phyloP scores from a whole-genome alignment of 352 stramenopile species.

The Aphanomyces euteiches region DNA sequence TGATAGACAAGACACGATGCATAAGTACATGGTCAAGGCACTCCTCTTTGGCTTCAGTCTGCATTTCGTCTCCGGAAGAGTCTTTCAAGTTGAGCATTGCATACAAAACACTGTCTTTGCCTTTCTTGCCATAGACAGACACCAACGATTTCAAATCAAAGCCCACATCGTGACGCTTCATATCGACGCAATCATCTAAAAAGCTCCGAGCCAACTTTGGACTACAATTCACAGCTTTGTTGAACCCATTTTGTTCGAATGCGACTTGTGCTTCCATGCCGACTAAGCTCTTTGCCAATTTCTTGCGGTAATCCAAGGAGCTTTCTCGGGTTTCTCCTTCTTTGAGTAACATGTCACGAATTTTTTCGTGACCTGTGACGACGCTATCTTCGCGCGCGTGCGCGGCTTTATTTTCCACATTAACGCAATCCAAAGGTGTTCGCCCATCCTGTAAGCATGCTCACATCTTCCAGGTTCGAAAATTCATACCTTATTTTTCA shows the following conservation, averaged over 20 bases:
- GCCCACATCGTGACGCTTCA: conserved; percentile 14
- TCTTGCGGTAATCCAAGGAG: conserved; percentile 17
- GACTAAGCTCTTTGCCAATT: conserved; percentile 9
- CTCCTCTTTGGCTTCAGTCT: conserved; percentile 14
- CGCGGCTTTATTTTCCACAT: not conserved
- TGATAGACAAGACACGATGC: conserved; percentile 13
- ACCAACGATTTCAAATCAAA: not conserved
- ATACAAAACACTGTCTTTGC: not conserved
- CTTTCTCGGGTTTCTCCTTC: not conserved
- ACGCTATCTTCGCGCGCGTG: conserved; percentile 1
- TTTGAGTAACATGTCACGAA: not conserved
- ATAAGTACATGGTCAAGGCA: conserved; percentile 23
- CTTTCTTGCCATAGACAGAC: conserved; percentile 15
- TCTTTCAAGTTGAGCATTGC: conserved; percentile 19
- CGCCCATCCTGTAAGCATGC: not conserved
- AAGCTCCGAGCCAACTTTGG: conserved; percentile 9
- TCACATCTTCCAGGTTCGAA: not conserved
- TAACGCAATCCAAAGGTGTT: not conserved
- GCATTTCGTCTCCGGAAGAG: not conserved
- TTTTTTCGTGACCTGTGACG: not conserved
- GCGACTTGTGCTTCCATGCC: conserved; percentile 1
- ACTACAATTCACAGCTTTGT: conserved; percentile 21
- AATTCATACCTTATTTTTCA: not conserved
- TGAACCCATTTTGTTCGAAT: conserved; percentile 17
- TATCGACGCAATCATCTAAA: conserved; percentile 22